Conservation (phyloP, 2,329 filamentous ascomycete species). For the Colletotrichum liaoningense region DNA sequence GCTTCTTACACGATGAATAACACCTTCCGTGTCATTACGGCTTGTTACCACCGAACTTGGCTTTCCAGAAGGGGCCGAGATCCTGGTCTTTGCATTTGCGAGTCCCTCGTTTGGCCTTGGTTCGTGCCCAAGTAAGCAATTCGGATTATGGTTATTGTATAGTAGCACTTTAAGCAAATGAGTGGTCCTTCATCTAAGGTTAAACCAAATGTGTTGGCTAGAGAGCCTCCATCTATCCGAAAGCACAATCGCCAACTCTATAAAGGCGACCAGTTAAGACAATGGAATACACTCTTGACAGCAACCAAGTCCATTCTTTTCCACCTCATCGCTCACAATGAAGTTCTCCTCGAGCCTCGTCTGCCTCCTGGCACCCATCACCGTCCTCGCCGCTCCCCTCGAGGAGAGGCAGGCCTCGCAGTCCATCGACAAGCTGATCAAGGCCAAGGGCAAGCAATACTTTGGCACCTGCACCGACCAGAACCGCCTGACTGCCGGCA, state of each 20-base stretch:
- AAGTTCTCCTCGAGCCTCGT: constrained; percentile 43
- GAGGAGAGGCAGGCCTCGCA: constrained; percentile 53
- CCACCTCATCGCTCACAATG: constrained; percentile 13
- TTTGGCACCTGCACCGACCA: constrained; percentile 70
- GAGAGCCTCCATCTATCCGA: neutral
- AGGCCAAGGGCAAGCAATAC: constrained; percentile 74
- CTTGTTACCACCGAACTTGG: neutral
- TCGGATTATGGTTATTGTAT: neutral
- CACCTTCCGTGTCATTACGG: neutral
- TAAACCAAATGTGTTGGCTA: neutral
- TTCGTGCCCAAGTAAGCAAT: neutral
- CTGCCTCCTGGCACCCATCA: constrained; percentile 50
- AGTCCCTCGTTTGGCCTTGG: neutral
- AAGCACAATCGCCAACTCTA: neutral
- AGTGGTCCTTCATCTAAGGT: neutral
- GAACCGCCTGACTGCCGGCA: constrained; percentile 58
- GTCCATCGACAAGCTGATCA: constrained; percentile 67
- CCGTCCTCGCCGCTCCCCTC: constrained; percentile 47
- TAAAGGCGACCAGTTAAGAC: neutral
- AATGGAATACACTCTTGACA: neutral
- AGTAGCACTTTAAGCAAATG: neutral
- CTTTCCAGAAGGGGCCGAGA: neutral
- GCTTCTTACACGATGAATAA: neutral
- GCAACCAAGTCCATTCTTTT: neutral
- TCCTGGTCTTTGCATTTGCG: neutral